These are phyloP conservation scores for Quercus wislizeni DNA, from an alignment of 306 rosid genomes.

Conservation along the genomic window DNA sequence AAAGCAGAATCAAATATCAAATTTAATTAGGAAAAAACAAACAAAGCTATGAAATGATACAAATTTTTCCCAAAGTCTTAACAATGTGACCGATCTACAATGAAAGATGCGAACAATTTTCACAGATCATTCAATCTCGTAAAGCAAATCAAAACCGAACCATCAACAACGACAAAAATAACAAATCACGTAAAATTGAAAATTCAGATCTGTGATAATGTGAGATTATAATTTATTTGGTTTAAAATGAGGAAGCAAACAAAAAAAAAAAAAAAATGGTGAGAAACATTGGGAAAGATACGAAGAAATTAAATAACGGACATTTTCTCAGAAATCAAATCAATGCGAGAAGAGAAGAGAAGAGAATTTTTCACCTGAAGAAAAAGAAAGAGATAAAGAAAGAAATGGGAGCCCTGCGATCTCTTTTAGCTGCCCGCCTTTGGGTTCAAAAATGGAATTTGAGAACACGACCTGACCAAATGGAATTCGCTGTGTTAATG, in stretches of 20 bases:
- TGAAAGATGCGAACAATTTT: not conserved
- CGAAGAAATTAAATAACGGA: not conserved
- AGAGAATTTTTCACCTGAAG: slow-evolving; percentile 28
- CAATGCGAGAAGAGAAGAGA: not conserved
- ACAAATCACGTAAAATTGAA: not conserved
- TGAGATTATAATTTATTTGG: not conserved
- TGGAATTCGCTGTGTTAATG: slow-evolving; percentile 33
- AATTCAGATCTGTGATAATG: not conserved
- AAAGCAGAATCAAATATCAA: not conserved
- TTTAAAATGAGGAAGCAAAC: not conserved
- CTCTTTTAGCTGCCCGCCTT: slow-evolving; percentile 28
- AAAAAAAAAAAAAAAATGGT: no score
- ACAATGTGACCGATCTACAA: slow-evolving; percentile 9
- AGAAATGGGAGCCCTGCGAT: slow-evolving; percentile 21
- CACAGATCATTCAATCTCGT: not conserved
- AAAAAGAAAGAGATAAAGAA: slow-evolving; percentile 5
- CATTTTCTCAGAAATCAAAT: not conserved
- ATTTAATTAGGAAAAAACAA: not conserved
- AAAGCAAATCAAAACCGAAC: not conserved
- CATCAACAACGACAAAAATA: not conserved
- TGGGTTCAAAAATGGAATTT: slow-evolving; percentile 27
- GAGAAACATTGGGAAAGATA: not conserved
- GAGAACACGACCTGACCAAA: slow-evolving; percentile 14
- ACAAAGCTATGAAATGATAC: not conserved
- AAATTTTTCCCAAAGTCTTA: not conserved